These are phyloP conservation scores for Mariannaea elegans DNA, from an alignment of 2,329 filamentous ascomycete genomes.

Conservation along the genomic window DNA sequence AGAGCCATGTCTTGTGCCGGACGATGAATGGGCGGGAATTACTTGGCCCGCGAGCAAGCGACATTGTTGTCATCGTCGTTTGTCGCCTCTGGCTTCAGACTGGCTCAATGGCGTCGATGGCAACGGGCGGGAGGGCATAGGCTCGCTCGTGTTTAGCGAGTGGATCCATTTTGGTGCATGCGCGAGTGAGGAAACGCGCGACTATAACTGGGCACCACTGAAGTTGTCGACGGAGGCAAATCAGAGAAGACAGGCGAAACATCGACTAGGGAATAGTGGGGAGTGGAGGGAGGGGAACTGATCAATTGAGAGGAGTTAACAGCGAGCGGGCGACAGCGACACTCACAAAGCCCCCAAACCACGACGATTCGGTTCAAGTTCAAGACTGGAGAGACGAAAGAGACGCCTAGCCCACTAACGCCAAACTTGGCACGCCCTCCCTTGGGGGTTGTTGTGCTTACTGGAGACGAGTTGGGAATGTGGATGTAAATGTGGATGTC, in stretches of 20 bases:
- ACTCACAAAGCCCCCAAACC: constrained; percentile 15
- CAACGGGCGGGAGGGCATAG: constrained; percentile 42
- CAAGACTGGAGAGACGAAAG: constrained; percentile 1
- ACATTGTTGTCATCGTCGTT: constrained; percentile 32
- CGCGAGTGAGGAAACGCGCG: constrained; percentile 33
- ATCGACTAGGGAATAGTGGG: constrained; percentile 16
- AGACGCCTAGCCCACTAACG: constrained; percentile 10
- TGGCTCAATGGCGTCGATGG: constrained; percentile 41
- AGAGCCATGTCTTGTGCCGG: constrained; percentile 39
- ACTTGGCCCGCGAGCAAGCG: constrained; percentile 37
- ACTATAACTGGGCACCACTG: constrained; percentile 20
- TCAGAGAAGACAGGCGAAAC: constrained; percentile 21
- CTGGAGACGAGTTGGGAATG: constrained; percentile 8
- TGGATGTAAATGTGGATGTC: constrained; percentile 8
- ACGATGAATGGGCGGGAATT: constrained; percentile 33
- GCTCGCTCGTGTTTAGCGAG: constrained; percentile 41
- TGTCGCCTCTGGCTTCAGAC: constrained; percentile 37
- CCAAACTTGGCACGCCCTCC: constrained; percentile 11
- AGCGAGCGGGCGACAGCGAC: constrained; percentile 12
- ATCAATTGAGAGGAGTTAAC: constrained; percentile 18
- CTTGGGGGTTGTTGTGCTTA: constrained; percentile 8
- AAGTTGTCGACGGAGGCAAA: constrained; percentile 23
- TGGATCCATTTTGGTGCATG: constrained; percentile 34
- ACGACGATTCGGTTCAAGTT: constrained; percentile 12
- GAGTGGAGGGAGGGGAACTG: constrained; percentile 19